phyloP scores from a whole-genome alignment of 768 basidiomycete species.

The Mrakia blollopis region DNA sequence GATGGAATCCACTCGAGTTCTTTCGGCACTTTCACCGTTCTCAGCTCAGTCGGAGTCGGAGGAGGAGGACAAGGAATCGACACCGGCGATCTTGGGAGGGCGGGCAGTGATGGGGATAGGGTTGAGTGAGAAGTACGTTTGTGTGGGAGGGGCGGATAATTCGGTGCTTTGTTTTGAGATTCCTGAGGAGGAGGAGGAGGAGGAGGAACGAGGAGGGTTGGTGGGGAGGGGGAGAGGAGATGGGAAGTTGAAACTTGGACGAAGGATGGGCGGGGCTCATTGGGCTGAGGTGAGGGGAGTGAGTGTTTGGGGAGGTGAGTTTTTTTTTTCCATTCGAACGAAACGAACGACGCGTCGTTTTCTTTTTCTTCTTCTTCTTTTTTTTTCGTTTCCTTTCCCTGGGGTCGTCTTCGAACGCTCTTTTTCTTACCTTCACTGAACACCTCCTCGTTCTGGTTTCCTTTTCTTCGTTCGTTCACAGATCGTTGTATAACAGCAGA shows the following conservation, averaged over 20 bases:
- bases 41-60: neutral
- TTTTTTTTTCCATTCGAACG: neutral
- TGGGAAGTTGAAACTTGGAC: slow-evolving; percentile 3
- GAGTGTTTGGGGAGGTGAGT: slow-evolving; percentile 6
- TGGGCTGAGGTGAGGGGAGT: slow-evolving; percentile 15
- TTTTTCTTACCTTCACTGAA: no score
- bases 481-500: slow-evolving; percentile 25
- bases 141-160: slow-evolving; percentile 20
- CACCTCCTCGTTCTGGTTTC: neutral
- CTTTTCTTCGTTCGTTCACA: neutral
- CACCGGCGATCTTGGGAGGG: neutral
- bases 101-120: slow-evolving; percentile 5
- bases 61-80: neutral
- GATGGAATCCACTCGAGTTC: neutral
- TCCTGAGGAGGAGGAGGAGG: neutral
- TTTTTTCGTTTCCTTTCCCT: no score
- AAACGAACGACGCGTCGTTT: neutral
- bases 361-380: no score
- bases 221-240: no score
- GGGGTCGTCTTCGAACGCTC: no score
- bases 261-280: slow-evolving; percentile 24
- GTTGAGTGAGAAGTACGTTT: slow-evolving; percentile 19
- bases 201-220: neutral
- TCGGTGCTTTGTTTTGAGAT: slow-evolving; percentile 19
- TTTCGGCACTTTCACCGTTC: slow-evolving; percentile 8